These are phyloP conservation scores for Penicillium palitans DNA, from an alignment of 2,329 filamentous ascomycete species.

Conservation along the genomic window DNA sequence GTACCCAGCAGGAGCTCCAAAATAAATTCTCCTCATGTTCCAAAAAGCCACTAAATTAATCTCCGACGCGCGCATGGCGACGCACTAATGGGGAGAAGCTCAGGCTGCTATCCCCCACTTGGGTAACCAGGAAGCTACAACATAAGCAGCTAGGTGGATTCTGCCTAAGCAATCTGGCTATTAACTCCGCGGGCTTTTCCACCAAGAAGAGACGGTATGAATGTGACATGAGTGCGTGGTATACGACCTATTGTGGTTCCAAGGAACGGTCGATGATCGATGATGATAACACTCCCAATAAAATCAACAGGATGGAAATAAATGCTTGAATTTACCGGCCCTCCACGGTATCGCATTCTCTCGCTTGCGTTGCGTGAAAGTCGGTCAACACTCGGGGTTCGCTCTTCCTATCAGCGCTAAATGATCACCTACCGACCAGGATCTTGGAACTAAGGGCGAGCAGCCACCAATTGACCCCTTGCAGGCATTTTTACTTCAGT, in stretches of 20 bases:
- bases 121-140: not conserved
- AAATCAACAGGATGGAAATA: not conserved
- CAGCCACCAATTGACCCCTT: slow-evolving; percentile 12
- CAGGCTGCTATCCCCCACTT: not conserved
- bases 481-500: slow-evolving; percentile 7
- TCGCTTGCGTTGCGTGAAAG: slow-evolving; percentile 9
- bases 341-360: not conserved
- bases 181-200: not conserved
- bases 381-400: slow-evolving; percentile 20
- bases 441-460: slow-evolving; percentile 12
- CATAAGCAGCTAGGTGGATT: not conserved
- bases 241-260: not conserved
- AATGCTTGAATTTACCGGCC: not conserved
- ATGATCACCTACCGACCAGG: slow-evolving; percentile 7
- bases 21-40: not conserved
- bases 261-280: not conserved
- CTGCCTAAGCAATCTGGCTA: not conserved
- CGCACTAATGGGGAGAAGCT: slow-evolving; percentile 2
- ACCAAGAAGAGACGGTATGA: not conserved
- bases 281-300: not conserved
- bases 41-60: slow-evolving; percentile 10
- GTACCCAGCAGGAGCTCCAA: not conserved
- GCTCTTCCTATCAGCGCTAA: slow-evolving; percentile 12
- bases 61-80: slow-evolving; percentile 13
- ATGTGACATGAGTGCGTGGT: not conserved